Evolutionary conservation across 495 filamentous ascomycete genomes (phyloP).

Genomic region (Neurospora sp.): DNA sequence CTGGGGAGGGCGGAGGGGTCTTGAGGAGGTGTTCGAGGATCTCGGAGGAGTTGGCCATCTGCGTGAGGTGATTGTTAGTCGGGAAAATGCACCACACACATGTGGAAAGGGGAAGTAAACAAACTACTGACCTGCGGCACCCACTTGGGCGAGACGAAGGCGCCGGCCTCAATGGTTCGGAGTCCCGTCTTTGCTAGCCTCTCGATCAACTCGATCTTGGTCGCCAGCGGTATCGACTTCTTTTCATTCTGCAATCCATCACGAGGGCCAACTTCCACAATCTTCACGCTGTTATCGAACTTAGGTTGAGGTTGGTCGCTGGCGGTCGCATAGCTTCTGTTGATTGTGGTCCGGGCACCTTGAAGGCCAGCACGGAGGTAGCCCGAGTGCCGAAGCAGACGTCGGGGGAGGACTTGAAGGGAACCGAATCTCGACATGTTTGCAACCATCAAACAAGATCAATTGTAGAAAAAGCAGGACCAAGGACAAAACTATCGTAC

Average conservation of each 20-base stretch:
- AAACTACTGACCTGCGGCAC: slow-evolving; percentile 67
- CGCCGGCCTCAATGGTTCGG: slow-evolving; percentile 83
- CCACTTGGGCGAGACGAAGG: slow-evolving; percentile 96
- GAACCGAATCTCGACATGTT: slow-evolving; percentile 14
- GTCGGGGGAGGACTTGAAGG: slow-evolving; percentile 9
- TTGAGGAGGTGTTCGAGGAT: slow-evolving; percentile 69
- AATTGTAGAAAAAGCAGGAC: neutral
- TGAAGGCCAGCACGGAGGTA: neutral
- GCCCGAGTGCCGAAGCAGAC: neutral
- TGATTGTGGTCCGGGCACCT: neutral
- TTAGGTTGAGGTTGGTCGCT: slow-evolving; percentile 24
- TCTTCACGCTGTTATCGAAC: slow-evolving; percentile 43
- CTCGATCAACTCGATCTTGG: slow-evolving; percentile 77
- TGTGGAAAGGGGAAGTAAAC: neutral
- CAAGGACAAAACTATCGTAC: neutral
- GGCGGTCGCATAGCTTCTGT: slow-evolving; percentile 26
- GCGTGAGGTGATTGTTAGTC: neutral
- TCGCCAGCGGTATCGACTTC: slow-evolving; percentile 63
- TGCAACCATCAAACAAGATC: neutral
- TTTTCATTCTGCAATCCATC: slow-evolving; percentile 98
- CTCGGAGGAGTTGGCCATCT: slow-evolving; percentile 89
- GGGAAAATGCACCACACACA: neutral
- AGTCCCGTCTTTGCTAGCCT: slow-evolving; percentile 77
- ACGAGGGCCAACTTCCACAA: slow-evolving; percentile 89
- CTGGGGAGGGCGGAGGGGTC: slow-evolving; percentile 51